Evolutionary conservation across 129 eudicot species (phyloP), one percentile per base, ranked within the genome.

Genomic region (Arctium minus): DNA sequence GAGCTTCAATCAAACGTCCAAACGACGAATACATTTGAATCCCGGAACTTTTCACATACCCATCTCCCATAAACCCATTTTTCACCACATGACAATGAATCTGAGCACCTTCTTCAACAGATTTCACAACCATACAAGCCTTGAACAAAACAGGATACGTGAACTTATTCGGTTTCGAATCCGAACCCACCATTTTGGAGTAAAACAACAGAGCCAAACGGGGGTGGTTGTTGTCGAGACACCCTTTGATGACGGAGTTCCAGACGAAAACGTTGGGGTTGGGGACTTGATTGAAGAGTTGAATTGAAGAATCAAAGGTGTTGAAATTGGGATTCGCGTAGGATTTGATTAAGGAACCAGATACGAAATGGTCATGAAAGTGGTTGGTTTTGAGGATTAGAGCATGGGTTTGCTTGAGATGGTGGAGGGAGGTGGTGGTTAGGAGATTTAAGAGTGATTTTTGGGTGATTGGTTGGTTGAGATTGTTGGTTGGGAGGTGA

Each of bases 221-320:
- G 11, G 87, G 86, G 38, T 79, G 56, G 27, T 79, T 78, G 85
- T 86, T 82, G 76, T 89, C 90, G 4, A 89, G 35, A 76, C 91
- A 91, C 31, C 83, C 93, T 86, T 80, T 87, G 39, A 91, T 80
- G 32, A 88, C 22, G 6, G 87, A 85, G 70, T 91, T 91, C 90
- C 90, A 89, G 0, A 91, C 93, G 72, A 91, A 91, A 32, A 89
- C 96, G 82, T 89, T 91, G 0, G 93, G 93, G 6, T 81, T 81
- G 8, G 86, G 73, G n/a, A 91, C 86, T 50, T 86, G 90, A 40
- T 87, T 22, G 9, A 91, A 81, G 39, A 89, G 72, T 71, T 82
- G 78, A 0, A 87, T 8, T 1, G 87, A 84, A 40, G 81, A 56
- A 38, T 38, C 50, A 0, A 87, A 79, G 48, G 75, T 80, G 62